A percentile compares a stretch with the other conserved stretches of the same genome.
These are phyloP conservation scores for Wickerhamomyces xylosicus DNA, from an alignment of 805 yeast genomes.

Conservation along the genomic window DNA sequence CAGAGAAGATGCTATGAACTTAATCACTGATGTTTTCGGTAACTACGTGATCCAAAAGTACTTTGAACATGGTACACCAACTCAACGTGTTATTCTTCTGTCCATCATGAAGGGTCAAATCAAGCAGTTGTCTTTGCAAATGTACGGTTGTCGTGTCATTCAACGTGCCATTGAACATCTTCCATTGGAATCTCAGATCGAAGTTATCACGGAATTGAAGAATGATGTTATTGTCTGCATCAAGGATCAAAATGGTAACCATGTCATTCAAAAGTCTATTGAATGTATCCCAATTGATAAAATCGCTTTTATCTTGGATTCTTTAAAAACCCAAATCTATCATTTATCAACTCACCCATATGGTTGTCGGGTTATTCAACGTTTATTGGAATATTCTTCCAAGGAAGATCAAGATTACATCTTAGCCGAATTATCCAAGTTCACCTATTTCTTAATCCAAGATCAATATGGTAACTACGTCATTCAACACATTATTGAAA, in stretches of 20 bases:
- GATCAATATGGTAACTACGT: constrained; percentile 98
- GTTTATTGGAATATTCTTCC: constrained; percentile 74
- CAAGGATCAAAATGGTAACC: constrained; percentile 96
- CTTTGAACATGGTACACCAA: constrained; percentile 69
- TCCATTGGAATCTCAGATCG: constrained; percentile 50
- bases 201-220: constrained; percentile 60
- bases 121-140: constrained; percentile 70
- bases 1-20: constrained; percentile 57
- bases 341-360: constrained; percentile 91
- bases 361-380: constrained; percentile 95
- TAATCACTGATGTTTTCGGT: constrained; percentile 96
- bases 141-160: constrained; percentile 97
- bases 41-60: constrained; percentile 93
- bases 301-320: constrained; percentile 62
- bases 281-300: constrained; percentile 70
- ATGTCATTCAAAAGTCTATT: constrained; percentile 91
- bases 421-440: constrained; percentile 60
- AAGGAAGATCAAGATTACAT: constrained; percentile 55
- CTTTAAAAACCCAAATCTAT: constrained; percentile 61
- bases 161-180: constrained; percentile 84
- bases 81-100: constrained; percentile 61
- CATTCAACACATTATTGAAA: constrained; percentile 87
- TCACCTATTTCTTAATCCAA: constrained; percentile 68
- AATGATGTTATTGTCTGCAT: constrained; percentile 56
- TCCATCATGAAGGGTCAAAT: constrained; percentile 68